These are phyloP conservation scores for Fusarium dlaminii DNA, from an alignment of 2,329 filamentous ascomycete species.

Conservation along the genomic window DNA sequence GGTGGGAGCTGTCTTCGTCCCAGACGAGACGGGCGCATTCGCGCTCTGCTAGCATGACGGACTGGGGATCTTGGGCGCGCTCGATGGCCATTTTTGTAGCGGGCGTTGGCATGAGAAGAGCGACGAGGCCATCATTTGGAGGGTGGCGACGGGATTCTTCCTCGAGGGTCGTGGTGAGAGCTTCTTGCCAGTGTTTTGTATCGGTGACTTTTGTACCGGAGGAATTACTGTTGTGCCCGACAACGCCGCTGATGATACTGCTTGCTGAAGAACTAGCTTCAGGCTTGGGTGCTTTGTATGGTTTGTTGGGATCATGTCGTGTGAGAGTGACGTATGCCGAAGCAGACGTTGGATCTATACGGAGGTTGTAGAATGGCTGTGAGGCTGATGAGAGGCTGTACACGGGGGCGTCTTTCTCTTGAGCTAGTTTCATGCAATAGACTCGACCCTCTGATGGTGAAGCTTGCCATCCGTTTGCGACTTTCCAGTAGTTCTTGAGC, in stretches of 20 bases:
- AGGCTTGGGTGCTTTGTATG: conserved; percentile 56
- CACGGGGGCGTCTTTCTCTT: conserved; percentile 68
- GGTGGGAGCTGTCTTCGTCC: conserved; percentile 67
- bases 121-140: conserved; percentile 71
- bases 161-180: conserved; percentile 67
- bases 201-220: conserved; percentile 45
- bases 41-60: conserved; percentile 70
- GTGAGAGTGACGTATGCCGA: conserved; percentile 69
- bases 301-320: conserved; percentile 68
- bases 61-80: conserved; percentile 65
- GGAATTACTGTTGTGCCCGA: conserved; percentile 39
- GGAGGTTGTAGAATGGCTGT: conserved; percentile 74
- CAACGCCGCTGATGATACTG: conserved; percentile 47
- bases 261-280: conserved; percentile 38
- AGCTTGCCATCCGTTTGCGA: conserved; percentile 75
- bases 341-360: conserved; percentile 70
- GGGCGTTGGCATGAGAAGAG: conserved; percentile 73
- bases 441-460: conserved; percentile 66
- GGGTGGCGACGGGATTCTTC: conserved; percentile 62
- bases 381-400: conserved; percentile 70
- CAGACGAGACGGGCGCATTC: conserved; percentile 79
- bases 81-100: conserved; percentile 72
- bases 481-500: conserved; percentile 73
- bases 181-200: conserved; percentile 65
- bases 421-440: conserved; percentile 67